Percentiles rank a stretch among this genome's conserved stretches.
These are phyloP conservation scores for Xylaria nigripes DNA, from an alignment of 495 filamentous ascomycete genomes.

Conservation along the genomic window DNA sequence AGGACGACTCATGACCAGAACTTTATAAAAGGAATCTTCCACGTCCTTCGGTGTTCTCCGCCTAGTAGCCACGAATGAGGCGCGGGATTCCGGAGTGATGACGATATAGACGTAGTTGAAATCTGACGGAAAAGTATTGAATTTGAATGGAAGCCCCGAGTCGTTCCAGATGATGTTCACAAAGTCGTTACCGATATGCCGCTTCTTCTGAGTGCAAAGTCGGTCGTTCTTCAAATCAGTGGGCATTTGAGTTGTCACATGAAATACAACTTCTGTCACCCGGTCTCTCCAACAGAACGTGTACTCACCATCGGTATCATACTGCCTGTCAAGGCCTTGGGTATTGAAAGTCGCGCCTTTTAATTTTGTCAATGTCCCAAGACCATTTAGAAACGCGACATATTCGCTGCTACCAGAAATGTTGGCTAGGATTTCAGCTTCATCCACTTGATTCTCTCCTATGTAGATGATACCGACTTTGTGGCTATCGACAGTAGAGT, in stretches of 20 bases:
- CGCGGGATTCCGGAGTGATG: constrained; percentile 74
- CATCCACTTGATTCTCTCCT: constrained; percentile 69
- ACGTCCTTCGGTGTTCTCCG: constrained; percentile 27
- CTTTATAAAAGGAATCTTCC: constrained; percentile 60
- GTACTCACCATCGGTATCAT: constrained; percentile 72
- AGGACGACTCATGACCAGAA: constrained; percentile 73
- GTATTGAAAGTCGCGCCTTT: constrained; percentile 83
- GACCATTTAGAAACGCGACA: constrained; percentile 65
- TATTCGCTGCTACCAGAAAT: constrained; percentile 77
- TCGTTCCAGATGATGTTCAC: constrained; percentile 98
- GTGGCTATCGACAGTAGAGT: constrained; percentile 85
- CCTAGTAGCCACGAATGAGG: constrained; percentile 49
- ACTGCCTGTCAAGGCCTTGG: constrained; percentile 73
- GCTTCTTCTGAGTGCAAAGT: constrained; percentile 75
- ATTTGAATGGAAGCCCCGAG: constrained; percentile 76
- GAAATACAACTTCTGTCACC: constrained; percentile 91
- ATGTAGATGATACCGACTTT: constrained; percentile 94
- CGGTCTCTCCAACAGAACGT: constrained; percentile 90
- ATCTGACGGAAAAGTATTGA: constrained; percentile 84
- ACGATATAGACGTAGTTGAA: constrained; percentile 97
- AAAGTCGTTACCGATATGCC: constrained; percentile 94
- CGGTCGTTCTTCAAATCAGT: constrained; percentile 69
- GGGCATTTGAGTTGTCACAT: constrained; percentile 95
- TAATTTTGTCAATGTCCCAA: constrained; percentile 73
- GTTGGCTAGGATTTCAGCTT: constrained; percentile 79